Base-by-base conservation (phyloP, 2,329 filamentous ascomycete species). In the Grosmannia huntii region DNA sequence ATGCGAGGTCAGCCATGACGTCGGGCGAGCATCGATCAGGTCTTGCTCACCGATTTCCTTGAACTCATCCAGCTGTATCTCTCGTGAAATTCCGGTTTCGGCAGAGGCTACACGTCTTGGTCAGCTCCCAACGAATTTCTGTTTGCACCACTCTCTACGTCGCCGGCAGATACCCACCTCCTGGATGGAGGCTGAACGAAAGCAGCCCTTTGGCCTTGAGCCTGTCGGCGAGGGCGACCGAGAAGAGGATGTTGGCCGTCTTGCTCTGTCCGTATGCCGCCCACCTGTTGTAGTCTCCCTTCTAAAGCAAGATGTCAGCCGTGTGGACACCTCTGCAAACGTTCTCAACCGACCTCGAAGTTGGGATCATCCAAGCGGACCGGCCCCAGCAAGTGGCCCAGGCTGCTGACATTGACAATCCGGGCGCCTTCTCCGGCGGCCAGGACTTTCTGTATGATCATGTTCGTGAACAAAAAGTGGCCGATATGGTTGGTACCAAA, bases 401-500 rank as follows among this genome's bases (percentile, higher is more conserved):
- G 16, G 53, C 60, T 61, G 12, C 58, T 21, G 4, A 62, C 60
- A n/a, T 57, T 60, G 49, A 62, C 60, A 0, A 62, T 50, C 6
- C 61, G 58, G 7, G 58, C 38, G 19, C 54, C 48, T 1, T 14
- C 4, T 36, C 48, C 36, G 16, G 19, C 21, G 3, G 67, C 67
- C 41, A 71, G 62, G 1, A 79, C 60, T 27, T 73, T 72, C 0
- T 73, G 71, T 53, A 76, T 62, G 11, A 80, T 69, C 28, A 78
- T 67, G 60, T 76, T 76, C 0, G 76, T 75, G 38, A 80, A 68
- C 5, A 78, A 63, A 62, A 78, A 79, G 53, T 78, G 75, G 0
- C 75, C 73, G 10, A 80, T 63, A 61, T 80, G 73, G 63, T 80
- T 80, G 14, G 73, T 71, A 6, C 72, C 75, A 2, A 78, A 72